Evolutionary conservation across 306 rosid genomes (phyloP).

Genomic region (Inga laurina): DNA sequence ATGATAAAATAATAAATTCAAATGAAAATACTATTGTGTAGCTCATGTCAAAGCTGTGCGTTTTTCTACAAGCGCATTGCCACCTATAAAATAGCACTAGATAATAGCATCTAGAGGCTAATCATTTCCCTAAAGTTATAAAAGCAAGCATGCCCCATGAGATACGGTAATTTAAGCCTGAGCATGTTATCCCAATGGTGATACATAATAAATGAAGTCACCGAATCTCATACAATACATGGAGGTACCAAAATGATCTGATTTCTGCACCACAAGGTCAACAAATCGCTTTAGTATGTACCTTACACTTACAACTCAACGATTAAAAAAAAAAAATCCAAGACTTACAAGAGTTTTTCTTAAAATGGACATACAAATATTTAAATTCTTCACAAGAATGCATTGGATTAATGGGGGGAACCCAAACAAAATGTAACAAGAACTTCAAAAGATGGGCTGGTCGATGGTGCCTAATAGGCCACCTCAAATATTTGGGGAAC

Average conservation of each 20-base stretch:
- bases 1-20: neutral
- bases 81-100: neutral
- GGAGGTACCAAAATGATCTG: neutral
- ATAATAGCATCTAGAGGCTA: constrained; percentile 1
- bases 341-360: neutral
- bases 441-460: neutral
- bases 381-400: neutral
- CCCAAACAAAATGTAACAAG: neutral
- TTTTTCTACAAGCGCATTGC: neutral
- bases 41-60: neutral
- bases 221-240: neutral
- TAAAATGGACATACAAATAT: neutral
- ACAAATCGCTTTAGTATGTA: constrained; percentile 15
- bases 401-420: neutral
- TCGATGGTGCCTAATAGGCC: neutral
- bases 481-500: neutral
- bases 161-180: neutral
- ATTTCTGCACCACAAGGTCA: constrained; percentile 19
- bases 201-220: neutral
- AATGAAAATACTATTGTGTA: neutral
- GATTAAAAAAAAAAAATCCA: neutral
- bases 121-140: neutral
- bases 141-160: constrained; percentile 7
- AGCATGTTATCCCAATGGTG: neutral
- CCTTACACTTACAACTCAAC: constrained; percentile 9